Percentiles rank a stretch among this genome's conserved stretches.
Conservation (phyloP, 768 basidiomycete genomes). For the Cystofilobasidium macerans region DNA sequence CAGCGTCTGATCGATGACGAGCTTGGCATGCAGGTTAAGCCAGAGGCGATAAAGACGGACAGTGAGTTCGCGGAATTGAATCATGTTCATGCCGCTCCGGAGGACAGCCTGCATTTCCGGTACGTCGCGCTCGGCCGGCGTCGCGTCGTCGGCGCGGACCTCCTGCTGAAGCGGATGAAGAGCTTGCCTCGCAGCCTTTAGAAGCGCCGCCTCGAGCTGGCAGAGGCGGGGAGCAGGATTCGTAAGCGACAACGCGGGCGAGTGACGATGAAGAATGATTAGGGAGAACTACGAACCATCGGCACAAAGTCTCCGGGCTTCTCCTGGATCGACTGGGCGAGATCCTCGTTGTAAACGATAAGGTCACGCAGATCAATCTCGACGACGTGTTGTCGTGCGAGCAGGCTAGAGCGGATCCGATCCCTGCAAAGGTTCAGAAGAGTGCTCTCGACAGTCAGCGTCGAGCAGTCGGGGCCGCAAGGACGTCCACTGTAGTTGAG, state of each 20-base stretch:
- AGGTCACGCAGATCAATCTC: constrained; percentile 66
- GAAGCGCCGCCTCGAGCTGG: constrained; percentile 85
- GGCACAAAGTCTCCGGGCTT: constrained; percentile 79
- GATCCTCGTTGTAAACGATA: constrained; percentile 75
- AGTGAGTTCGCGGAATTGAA: constrained; percentile 84
- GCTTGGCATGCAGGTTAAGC: not conserved
- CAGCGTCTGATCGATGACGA: not conserved
- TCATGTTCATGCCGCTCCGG: constrained; percentile 79
- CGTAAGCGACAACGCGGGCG: not conserved
- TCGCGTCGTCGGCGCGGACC: constrained; percentile 13
- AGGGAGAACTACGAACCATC: constrained; percentile 48
- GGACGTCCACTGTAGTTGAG: no score
- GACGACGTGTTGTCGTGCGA: constrained; percentile 75
- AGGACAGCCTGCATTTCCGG: constrained; percentile 78
- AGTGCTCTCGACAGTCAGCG: not conserved
- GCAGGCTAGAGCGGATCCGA: constrained; percentile 73
- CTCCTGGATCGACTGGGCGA: constrained; percentile 82
- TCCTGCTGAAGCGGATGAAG: constrained; percentile 56
- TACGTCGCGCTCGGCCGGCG: constrained; percentile 39
- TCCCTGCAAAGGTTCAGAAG: constrained; percentile 45
- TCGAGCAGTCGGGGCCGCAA: not conserved
- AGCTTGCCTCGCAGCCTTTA: constrained; percentile 69
- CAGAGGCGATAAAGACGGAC: constrained; percentile 39
- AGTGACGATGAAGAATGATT: no score
- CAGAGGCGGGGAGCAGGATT: not conserved